Percentiles rank a stretch among this genome's conserved stretches.
These are phyloP conservation scores for Auriscalpium orientale DNA, from an alignment of 768 basidiomycete species.

Conservation along the genomic window DNA sequence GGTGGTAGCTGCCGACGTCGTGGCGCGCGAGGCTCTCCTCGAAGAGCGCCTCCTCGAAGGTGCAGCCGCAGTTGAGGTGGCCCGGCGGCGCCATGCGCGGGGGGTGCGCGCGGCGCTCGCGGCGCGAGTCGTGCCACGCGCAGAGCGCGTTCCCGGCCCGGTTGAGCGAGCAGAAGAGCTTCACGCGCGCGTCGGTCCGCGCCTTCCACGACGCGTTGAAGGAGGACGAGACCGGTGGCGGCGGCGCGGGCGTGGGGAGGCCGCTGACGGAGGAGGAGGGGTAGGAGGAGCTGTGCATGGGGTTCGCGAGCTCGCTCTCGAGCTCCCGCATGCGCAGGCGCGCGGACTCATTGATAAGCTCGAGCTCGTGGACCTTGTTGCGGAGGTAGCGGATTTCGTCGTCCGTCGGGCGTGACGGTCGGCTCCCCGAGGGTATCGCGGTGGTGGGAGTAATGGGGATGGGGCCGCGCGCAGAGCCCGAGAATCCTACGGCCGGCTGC, in stretches of 20 bases:
- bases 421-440: constrained; percentile 15
- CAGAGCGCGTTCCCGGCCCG: constrained; percentile 85
- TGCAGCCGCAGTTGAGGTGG: constrained; percentile 81
- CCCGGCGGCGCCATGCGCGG: constrained; percentile 76
- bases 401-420: constrained; percentile 25
- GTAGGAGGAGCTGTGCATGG: constrained; percentile 16
- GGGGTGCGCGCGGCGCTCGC: constrained; percentile 70
- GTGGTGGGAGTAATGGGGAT: constrained; percentile 18
- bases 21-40: constrained; percentile 79
- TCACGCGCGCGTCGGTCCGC: constrained; percentile 66
- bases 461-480: constrained; percentile 20
- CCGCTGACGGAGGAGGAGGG: constrained; percentile 15
- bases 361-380: constrained; percentile 53
- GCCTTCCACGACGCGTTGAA: constrained; percentile 62
- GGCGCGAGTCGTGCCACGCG: constrained; percentile 84
- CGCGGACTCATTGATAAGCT: constrained; percentile 47
- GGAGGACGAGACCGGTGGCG: constrained; percentile 31
- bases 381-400: constrained; percentile 51
- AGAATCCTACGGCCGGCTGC: constrained; percentile 12
- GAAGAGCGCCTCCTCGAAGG: constrained; percentile 77
- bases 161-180: constrained; percentile 73
- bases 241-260: constrained; percentile 23
- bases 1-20: constrained; percentile 72
- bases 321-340: constrained; percentile 41
- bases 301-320: constrained; percentile 35